Conservation (phyloP, 352 stramenopile species). For the Phytophthora crassamura region DNA sequence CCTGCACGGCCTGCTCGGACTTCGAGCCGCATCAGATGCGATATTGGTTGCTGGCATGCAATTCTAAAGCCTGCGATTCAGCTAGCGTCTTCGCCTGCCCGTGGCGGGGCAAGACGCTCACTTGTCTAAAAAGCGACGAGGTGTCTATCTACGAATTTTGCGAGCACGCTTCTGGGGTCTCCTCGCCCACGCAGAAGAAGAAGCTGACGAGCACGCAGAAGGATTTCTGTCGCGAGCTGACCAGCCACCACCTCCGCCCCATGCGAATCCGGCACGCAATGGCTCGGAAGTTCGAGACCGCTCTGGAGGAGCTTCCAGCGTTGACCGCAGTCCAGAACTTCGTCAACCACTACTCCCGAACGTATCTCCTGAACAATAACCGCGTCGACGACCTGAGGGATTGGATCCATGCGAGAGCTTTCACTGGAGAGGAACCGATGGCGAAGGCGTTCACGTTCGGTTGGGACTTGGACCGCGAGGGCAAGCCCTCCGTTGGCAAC, state of each 20-base stretch:
- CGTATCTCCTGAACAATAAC: too few relatives aligned
- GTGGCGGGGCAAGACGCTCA: slow-evolving; percentile 4
- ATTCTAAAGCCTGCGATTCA: slow-evolving; percentile 2
- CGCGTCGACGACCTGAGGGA: too few relatives aligned
- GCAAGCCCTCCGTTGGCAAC: too few relatives aligned
- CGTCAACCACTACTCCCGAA: neutral
- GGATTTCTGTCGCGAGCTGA: slow-evolving; percentile 5
- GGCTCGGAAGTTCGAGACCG: slow-evolving; percentile 4
- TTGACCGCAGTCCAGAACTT: neutral
- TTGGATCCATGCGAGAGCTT: too few relatives aligned
- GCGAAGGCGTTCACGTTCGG: too few relatives aligned
- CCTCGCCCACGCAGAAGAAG: slow-evolving; percentile 3
- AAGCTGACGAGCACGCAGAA: slow-evolving; percentile 8
- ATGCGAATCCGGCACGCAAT: slow-evolving; percentile 16
- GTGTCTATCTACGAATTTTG: slow-evolving; percentile 6
- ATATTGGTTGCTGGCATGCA: slow-evolving; percentile 2
- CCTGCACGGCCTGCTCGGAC: neutral
- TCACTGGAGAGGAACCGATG: too few relatives aligned
- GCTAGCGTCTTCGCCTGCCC: neutral
- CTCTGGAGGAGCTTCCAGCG: neutral
- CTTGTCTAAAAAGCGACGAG: neutral
- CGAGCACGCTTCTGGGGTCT: neutral
- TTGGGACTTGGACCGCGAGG: too few relatives aligned
- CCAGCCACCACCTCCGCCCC: neutral
- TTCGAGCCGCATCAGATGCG: slow-evolving; percentile 2